Evolutionary conservation across 2,329 filamentous ascomycete species (phyloP), one percentile per base, ranked within the genome.

Genomic region (Hymenoscyphus fructigenus): DNA sequence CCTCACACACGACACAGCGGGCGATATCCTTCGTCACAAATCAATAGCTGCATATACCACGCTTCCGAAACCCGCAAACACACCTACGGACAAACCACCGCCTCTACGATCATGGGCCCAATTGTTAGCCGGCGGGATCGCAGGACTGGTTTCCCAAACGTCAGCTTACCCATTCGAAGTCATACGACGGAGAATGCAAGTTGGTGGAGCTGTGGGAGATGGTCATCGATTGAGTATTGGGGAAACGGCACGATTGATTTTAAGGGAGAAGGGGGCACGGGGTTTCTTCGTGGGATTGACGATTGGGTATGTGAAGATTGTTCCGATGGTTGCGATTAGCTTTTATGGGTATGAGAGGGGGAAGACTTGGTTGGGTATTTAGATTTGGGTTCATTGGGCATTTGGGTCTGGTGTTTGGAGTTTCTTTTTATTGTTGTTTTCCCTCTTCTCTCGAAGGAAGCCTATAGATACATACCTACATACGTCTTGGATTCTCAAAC

Each of bases 91-190:
- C 62, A 89, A 94, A 76, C 84, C 89, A 0, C 85, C 88, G 7
- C 89, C 90, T 12, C 80, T 99, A 17, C 89, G 87, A 7, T 92
- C 89, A 17, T 96, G 93, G 85, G 95, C 95, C 0, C 92, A 98
- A 77, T 85, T 99, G 5, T 83, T 85, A 2, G 88, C 93, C 0
- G 95, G 95, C 58, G 95, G 93, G 0, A 77, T 95, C 10, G 93
- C 95, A 0, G 95, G 95, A 1, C 81, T 97, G 66, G 87, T 97
- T 1, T 93, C 92, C 7, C 95, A 99, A 78, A 97, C 94, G 0
- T 87, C 89, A 0, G 96, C 93, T 17, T 99, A 99, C 76, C 95
- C 95, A 5, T 83, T 99, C 2, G 95, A 99, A 77, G 92, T 99
- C 17, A 90, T 98, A 65, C 83, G 95, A 66, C 85, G 95, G 68